These are phyloP conservation scores for Lonicera japonica DNA, from an alignment of 129 eudicot genomes.

Conservation along the genomic window DNA sequence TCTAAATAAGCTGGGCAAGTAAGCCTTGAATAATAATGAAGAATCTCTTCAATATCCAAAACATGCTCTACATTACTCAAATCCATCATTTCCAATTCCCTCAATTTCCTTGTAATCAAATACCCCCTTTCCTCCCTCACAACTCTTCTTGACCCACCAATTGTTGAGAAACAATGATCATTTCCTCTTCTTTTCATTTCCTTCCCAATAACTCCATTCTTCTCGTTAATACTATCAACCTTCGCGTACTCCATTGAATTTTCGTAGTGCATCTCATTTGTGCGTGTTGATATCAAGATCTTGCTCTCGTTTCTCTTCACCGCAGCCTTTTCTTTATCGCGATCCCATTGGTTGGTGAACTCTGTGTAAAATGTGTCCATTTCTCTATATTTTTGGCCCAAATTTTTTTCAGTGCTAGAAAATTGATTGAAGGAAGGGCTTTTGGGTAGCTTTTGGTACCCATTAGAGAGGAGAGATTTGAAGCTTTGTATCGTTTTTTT, in stretches of 20 bases:
- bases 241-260: constrained; percentile 6
- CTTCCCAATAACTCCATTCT: background rate
- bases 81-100: constrained; percentile 44
- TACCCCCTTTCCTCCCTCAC: constrained; percentile 14
- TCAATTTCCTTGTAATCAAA: constrained; percentile 32
- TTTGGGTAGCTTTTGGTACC: constrained; percentile 53
- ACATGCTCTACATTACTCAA: constrained; percentile 31
- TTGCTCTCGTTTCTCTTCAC: constrained; percentile 3
- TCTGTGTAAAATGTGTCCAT: constrained; percentile 24
- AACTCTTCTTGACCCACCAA: background rate
- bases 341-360: constrained; percentile 22
- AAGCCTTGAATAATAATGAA: constrained; percentile 46
- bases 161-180: background rate
- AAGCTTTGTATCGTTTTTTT: constrained; percentile 33
- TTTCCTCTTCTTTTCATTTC: background rate
- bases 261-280: background rate
- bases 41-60: constrained; percentile 43
- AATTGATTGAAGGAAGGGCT: constrained; percentile 41
- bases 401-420: constrained; percentile 17
- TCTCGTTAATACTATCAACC: background rate
- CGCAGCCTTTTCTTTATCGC: background rate
- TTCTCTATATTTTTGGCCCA: constrained; percentile 19
- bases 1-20: constrained; percentile 47
- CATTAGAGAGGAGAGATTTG: constrained; percentile 37
- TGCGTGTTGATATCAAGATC: background rate